These are phyloP conservation scores for Candida easanensis DNA, from an alignment of 805 yeast genomes.

Conservation along the genomic window DNA sequence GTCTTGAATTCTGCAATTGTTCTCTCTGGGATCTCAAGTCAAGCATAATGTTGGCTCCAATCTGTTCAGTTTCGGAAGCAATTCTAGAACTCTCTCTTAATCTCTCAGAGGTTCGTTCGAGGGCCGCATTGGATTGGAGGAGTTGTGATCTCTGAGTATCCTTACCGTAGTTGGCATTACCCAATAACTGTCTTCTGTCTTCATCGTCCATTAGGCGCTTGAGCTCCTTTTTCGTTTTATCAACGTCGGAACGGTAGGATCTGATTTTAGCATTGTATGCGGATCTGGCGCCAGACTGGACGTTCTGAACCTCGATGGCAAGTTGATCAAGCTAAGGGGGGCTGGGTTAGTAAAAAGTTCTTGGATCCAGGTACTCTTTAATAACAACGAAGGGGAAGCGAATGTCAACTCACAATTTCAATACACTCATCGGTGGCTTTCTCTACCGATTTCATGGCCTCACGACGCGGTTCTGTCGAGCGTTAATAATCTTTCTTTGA, in stretches of 20 bases:
- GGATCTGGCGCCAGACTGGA: slow-evolving; percentile 72
- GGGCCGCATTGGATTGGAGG: slow-evolving; percentile 70
- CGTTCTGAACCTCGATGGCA: slow-evolving; percentile 79
- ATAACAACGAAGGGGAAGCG: no score
- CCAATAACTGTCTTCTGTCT: slow-evolving; percentile 73
- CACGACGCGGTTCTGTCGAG: slow-evolving; percentile 45
- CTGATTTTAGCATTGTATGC: slow-evolving; percentile 73
- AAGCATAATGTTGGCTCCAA: slow-evolving; percentile 86
- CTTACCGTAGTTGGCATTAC: slow-evolving; percentile 36
- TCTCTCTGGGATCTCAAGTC: slow-evolving; percentile 93
- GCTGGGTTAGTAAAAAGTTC: not conserved
- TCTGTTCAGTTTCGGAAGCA: slow-evolving; percentile 87
- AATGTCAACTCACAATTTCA: slow-evolving; percentile 53
- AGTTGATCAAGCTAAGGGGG: slow-evolving; percentile 66
- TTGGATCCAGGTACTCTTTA: not conserved
- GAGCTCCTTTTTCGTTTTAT: slow-evolving; percentile 52
- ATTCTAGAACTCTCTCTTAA: slow-evolving; percentile 83
- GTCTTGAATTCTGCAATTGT: slow-evolving; percentile 82
- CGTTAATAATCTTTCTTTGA: slow-evolving; percentile 2
- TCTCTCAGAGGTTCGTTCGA: slow-evolving; percentile 81
- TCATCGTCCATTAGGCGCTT: slow-evolving; percentile 62
- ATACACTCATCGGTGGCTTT: slow-evolving; percentile 74
- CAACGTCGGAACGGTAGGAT: slow-evolving; percentile 61
- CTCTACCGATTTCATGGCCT: slow-evolving; percentile 58
- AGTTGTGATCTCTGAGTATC: slow-evolving; percentile 79